Percentiles rank a stretch among this genome's conserved stretches.
These are phyloP conservation scores for Leccinum aurantiacum DNA, from an alignment of 768 basidiomycete genomes.

Conservation along the genomic window DNA sequence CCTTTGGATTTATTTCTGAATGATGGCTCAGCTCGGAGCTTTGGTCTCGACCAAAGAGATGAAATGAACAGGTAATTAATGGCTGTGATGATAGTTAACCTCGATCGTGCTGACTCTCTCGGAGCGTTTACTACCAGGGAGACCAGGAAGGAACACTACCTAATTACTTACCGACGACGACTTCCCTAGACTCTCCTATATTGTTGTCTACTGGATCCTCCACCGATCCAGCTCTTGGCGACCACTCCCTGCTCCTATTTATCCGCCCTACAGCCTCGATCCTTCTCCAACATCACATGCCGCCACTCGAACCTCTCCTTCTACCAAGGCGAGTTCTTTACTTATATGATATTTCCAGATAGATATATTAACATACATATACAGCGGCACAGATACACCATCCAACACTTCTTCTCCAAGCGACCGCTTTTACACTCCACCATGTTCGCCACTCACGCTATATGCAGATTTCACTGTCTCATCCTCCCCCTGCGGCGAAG, in stretches of 20 bases:
- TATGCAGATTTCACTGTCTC: background rate
- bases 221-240: slow-evolving; percentile 7
- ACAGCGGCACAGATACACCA: background rate
- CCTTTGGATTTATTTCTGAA: background rate
- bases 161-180: too few species aligned
- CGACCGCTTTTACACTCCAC: background rate
- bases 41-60: background rate
- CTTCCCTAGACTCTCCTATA: too few species aligned
- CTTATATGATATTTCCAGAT: background rate
- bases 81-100: background rate
- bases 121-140: too few species aligned
- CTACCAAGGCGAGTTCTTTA: background rate
- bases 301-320: background rate
- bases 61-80: background rate
- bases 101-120: background rate
- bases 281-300: too few species aligned
- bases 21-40: background rate
- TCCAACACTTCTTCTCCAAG: background rate
- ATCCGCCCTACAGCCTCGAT: too few species aligned
- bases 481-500: too few species aligned
- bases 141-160: too few species aligned
- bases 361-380: background rate
- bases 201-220: too few species aligned
- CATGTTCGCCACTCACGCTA: background rate
- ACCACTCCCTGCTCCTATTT: slow-evolving; percentile 8